Percentiles rank a stretch among this genome's conserved stretches.
phyloP scores from a whole-genome alignment of 495 filamentous ascomycete genomes.

The Pyronema domesticum region DNA sequence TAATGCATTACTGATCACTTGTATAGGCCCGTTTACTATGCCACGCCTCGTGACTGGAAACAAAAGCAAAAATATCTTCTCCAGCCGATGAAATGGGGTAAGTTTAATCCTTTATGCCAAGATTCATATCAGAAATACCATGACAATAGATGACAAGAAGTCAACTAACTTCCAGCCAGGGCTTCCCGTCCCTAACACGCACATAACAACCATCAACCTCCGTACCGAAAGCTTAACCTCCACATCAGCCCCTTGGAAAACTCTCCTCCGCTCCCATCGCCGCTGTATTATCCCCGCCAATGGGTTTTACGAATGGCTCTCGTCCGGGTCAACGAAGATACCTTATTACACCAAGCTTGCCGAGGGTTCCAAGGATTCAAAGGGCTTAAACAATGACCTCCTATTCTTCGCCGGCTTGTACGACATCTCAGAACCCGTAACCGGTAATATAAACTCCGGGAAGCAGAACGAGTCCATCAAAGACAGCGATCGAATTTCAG shows the following conservation, averaged over 20 bases:
- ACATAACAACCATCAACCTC: no score
- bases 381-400: slow-evolving; percentile 28
- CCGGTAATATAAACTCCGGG: no score
- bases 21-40: not conserved
- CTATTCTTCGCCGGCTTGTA: slow-evolving; percentile 86
- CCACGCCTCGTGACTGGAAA: no score
- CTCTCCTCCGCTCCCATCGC: not conserved
- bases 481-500: no score
- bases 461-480: no score
- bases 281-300: slow-evolving; percentile 73
- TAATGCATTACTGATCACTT: no score
- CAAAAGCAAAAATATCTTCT: slow-evolving; percentile 47
- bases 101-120: not conserved
- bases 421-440: slow-evolving; percentile 51
- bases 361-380: slow-evolving; percentile 35
- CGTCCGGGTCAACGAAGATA: slow-evolving; percentile 53
- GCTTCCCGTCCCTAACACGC: no score
- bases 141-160: no score
- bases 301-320: slow-evolving; percentile 94
- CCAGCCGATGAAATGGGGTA: slow-evolving; percentile 82
- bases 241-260: not conserved
- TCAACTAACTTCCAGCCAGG: no score
- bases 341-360: slow-evolving; percentile 67
- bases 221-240: no score
- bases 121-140: no score